phyloP scores from a whole-genome alignment of 495 filamentous ascomycete genomes.

The Ascodesmis nigricans region DNA sequence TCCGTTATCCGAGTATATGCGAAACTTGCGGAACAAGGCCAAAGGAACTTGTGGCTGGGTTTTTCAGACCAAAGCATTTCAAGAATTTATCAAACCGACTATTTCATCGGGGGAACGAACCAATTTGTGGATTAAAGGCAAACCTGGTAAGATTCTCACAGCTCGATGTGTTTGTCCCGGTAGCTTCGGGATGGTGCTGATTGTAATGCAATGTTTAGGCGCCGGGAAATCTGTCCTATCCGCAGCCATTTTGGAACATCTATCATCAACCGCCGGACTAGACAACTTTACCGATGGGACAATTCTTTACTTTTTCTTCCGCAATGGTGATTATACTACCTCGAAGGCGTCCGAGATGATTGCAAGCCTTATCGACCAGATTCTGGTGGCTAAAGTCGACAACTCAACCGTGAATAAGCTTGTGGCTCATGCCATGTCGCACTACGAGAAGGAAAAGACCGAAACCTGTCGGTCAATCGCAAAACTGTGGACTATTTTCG shows the following conservation, averaged over 20 bases:
- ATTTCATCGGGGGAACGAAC: no score
- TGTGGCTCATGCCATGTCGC: background rate
- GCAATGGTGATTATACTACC: constrained; percentile 1
- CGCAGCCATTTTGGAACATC: background rate
- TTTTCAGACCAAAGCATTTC: background rate
- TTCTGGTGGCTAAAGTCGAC: background rate
- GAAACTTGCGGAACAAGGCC: background rate
- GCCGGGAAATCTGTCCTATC: constrained; percentile 6
- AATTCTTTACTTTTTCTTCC: constrained; percentile 5
- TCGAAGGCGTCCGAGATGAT: constrained; percentile 1
- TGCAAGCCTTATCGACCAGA: constrained; percentile 1
- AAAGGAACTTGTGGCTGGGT: constrained; percentile 5
- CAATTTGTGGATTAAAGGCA: constrained; percentile 3
- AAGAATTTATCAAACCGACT: background rate
- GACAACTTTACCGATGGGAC: background rate
- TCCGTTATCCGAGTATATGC: background rate
- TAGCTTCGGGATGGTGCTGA: background rate
- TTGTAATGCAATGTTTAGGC: background rate
- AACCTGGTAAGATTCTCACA: constrained; percentile 1
- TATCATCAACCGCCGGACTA: background rate
- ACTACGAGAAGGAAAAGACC: constrained; percentile 1
- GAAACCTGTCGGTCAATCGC: background rate
- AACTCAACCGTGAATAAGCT: no score
- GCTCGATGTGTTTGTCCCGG: background rate
- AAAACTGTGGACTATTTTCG: constrained; percentile 1